These are phyloP conservation scores for Kodamaea neixiangensis DNA, from an alignment of 805 yeast species.

Conservation along the genomic window DNA sequence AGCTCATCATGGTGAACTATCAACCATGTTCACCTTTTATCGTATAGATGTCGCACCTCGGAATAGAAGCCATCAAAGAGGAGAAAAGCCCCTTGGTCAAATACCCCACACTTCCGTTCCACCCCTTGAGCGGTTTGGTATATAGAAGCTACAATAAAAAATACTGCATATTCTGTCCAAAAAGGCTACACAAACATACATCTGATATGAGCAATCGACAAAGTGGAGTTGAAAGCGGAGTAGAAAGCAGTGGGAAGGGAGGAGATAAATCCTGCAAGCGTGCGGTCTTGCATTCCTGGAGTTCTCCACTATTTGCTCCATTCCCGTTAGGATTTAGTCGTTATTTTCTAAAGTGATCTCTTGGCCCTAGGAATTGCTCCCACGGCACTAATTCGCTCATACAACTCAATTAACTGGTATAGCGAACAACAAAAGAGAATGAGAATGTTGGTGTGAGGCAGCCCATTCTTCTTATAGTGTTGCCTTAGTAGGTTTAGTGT, in stretches of 20 bases:
- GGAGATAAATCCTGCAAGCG: not conserved
- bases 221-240: not conserved
- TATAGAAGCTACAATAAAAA: not conserved
- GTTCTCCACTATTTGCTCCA: constrained; percentile 1
- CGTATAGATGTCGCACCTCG: not conserved
- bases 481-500: too few species aligned
- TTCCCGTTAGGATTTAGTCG: not conserved
- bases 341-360: constrained; percentile 1
- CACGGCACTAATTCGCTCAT: not conserved
- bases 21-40: not conserved
- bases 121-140: not conserved
- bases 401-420: not conserved
- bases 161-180: constrained; percentile 4
- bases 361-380: not conserved
- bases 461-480: not conserved
- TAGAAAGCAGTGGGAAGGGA: not conserved
- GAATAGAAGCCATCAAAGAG: not conserved
- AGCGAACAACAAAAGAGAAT: not conserved
- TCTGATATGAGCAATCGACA: not conserved
- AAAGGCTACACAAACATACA: constrained; percentile 5
- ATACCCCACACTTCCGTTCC: constrained; percentile 5
- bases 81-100: not conserved
- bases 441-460: too few species aligned
- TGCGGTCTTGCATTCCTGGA: not conserved
- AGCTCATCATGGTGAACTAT: too few species aligned